Evolutionary conservation across 2,329 filamentous ascomycete genomes (phyloP), one percentile per base, ranked within the genome.

Genomic region (Epichloe coenophiala): DNA sequence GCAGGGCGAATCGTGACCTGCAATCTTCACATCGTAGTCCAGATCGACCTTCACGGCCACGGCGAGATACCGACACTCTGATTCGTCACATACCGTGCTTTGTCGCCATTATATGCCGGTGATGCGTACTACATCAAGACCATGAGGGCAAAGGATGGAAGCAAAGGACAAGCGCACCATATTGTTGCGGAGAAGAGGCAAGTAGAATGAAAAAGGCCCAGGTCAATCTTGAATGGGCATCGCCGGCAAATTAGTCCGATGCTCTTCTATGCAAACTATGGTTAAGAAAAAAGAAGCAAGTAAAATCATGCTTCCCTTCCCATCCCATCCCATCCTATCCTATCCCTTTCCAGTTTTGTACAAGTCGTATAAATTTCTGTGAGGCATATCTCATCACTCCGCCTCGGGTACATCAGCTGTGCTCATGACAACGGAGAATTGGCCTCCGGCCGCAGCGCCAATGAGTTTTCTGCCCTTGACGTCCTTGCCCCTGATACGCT

Each of bases 381-480:
- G 9, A 23, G 23, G 6, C 11, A 37, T 1, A 37, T 31, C 9
- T 8, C 21, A 6, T 19, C 17, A 48, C 33, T 49, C 50, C 27
- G 37, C 23, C 47, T 47, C 19, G 21, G 51, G 43, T 3, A 40
- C 47, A 15, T 41, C 61, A 23, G 68, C 58, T 53, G 63, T 62
- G 49, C 75, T 75, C 9, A 75, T 72, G n/a, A 87, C 59, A 23
- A 87, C 68, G 1, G 82, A 84, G 65, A 81, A 96, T 63, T 96
- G 90, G 5, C 89, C 89, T 56, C 91, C 90, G n/a, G 84, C 84
- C 42, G 86, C 87, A n/a, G 86, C 86, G 68, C 77, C 88, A 36
- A 81, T 75, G 42, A 96, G 74, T 65, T 83, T 81, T 68, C 84
- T 83, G 41, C 80, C 86, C 33, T 81, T 77, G 31, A 93, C 78